These are phyloP conservation scores for Trichothecium sympodiale DNA, from an alignment of 2,329 filamentous ascomycete genomes.

Conservation along the genomic window DNA sequence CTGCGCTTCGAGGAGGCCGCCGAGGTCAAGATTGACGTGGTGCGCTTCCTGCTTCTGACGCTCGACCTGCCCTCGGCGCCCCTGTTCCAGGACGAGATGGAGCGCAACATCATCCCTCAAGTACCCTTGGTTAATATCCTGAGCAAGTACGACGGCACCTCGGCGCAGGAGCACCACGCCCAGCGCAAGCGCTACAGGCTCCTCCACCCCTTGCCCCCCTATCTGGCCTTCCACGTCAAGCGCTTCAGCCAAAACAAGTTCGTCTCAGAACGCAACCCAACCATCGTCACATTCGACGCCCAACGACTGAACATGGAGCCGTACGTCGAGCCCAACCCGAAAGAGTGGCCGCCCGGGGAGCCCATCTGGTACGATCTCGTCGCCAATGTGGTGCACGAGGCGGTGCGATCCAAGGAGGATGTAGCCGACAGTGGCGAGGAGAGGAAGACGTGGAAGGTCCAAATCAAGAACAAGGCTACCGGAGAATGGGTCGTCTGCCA, in stretches of 20 bases:
- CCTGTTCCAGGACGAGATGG: conserved; percentile 88
- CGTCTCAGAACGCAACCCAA: conserved; percentile 89
- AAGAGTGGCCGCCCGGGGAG: conserved; percentile 58
- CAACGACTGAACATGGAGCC: conserved; percentile 74
- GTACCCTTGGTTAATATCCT: conserved; percentile 75
- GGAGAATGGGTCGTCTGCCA: conserved; percentile 90
- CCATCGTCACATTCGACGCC: conserved; percentile 92
- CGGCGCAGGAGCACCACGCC: conserved; percentile 78
- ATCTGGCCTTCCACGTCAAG: conserved; percentile 89
- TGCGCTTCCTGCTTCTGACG: conserved; percentile 82
- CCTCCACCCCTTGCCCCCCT: conserved; percentile 82
- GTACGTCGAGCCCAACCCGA: conserved; percentile 80
- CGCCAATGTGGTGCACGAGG: conserved; percentile 87
- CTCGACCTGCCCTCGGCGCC: conserved; percentile 86
- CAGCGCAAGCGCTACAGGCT: conserved; percentile 84
- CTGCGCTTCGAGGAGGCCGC: conserved; percentile 88
- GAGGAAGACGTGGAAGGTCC: conserved; percentile 85
- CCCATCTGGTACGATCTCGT: conserved; percentile 93
- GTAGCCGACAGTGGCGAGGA: conserved; percentile 85
- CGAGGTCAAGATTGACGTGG: conserved; percentile 63
- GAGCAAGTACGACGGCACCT: conserved; percentile 83
- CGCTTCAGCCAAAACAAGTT: conserved; percentile 97
- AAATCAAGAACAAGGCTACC: conserved; percentile 69
- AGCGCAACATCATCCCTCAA: conserved; percentile 93
- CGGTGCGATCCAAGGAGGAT: conserved; percentile 64